Evolutionary conservation across 2,329 filamentous ascomycete genomes (phyloP).

Genomic region (Furcasterigmium sp.): DNA sequence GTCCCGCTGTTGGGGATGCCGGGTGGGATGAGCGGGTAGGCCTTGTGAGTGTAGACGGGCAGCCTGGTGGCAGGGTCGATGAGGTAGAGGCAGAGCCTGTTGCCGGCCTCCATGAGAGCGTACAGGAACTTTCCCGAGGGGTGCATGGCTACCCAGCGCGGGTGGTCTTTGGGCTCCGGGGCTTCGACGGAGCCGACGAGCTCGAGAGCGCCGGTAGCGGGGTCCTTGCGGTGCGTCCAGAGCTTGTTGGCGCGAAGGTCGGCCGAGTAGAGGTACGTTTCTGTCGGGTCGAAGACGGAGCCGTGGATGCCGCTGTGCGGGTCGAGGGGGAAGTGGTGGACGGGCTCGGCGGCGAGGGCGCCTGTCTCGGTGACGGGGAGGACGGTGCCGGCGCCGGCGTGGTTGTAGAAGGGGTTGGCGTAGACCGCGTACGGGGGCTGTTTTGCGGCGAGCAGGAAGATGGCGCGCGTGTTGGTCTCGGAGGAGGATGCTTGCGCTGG

Average conservation of each 20-base stretch:
- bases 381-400: slow-evolving; percentile 77
- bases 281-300: slow-evolving; percentile 72
- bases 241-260: slow-evolving; percentile 75
- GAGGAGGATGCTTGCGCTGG: slow-evolving; percentile 62
- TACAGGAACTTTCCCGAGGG: slow-evolving; percentile 75
- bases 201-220: slow-evolving; percentile 22
- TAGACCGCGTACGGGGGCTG: slow-evolving; percentile 78
- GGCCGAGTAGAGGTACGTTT: slow-evolving; percentile 73
- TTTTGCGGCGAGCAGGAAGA: slow-evolving; percentile 78
- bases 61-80: slow-evolving; percentile 69
- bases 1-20: slow-evolving; percentile 50
- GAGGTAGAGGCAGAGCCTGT: slow-evolving; percentile 75
- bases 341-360: slow-evolving; percentile 49
- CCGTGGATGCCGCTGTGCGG: slow-evolving; percentile 70
- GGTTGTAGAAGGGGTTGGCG: slow-evolving; percentile 84
- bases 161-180: slow-evolving; percentile 68
- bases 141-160: slow-evolving; percentile 84
- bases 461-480: slow-evolving; percentile 78
- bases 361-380: slow-evolving; percentile 57
- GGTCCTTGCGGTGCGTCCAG: slow-evolving; percentile 75
- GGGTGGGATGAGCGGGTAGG: slow-evolving; percentile 75
- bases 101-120: slow-evolving; percentile 85
- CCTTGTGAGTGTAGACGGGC: slow-evolving; percentile 72
- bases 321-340: slow-evolving; percentile 71
- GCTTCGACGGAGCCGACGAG: slow-evolving; percentile 70